Conservation (phyloP, 805 yeast genomes). For the Hanseniaspora thailandica region DNA sequence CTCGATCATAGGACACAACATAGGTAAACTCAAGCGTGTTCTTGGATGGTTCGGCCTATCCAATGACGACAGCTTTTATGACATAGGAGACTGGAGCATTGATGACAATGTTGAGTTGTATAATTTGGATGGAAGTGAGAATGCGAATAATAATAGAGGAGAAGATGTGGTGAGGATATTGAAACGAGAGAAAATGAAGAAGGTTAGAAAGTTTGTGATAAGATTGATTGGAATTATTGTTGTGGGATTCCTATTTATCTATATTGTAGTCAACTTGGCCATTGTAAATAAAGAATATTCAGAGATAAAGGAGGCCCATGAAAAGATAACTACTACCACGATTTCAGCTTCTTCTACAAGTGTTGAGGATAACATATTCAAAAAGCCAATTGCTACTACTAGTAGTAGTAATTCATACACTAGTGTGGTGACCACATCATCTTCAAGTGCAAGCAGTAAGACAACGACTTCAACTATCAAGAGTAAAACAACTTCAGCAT, state of each 20-base stretch:
- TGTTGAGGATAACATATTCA: not conserved
- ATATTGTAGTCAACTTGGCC: constrained; percentile 1
- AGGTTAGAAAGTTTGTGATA: not conserved
- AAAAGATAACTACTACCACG: not conserved
- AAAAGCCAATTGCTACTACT: not conserved
- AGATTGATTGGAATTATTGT: not conserved
- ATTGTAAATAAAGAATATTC: constrained; percentile 9
- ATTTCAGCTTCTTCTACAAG: not conserved
- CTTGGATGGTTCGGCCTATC: constrained; percentile 1
- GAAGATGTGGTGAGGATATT: not conserved
- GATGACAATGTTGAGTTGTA: constrained; percentile 10
- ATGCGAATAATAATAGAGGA: not conserved
- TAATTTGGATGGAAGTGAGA: not conserved
- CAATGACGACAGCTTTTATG: not conserved
- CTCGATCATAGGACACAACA: constrained; percentile 4
- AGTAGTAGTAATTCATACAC: not conserved
- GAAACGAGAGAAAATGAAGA: not conserved
- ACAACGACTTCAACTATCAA: not conserved
- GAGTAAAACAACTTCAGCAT: not conserved
- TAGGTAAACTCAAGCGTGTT: constrained; percentile 2
- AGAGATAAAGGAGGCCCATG: not conserved
- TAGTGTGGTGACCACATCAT: not conserved
- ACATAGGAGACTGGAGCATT: constrained; percentile 7
- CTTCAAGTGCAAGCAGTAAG: not conserved
- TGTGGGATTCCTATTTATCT: not conserved